Evolutionary conservation across 805 yeast genomes (phyloP).

Genomic region (Teunomyces lycoperdinae): DNA sequence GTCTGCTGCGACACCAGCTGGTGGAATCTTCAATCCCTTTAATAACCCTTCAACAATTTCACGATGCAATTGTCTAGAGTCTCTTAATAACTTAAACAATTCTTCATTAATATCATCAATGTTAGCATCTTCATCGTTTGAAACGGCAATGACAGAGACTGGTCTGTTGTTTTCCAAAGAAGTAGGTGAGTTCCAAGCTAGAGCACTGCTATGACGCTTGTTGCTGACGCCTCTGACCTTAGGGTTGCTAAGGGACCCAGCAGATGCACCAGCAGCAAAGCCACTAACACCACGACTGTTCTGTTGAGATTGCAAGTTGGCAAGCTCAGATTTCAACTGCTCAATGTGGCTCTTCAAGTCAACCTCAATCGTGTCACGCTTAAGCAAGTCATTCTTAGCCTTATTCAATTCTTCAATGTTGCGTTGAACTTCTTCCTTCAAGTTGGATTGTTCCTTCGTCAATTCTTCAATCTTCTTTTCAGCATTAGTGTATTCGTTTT

Average conservation of each 20-base stretch:
- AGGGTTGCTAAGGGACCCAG: constrained; percentile 18
- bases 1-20: constrained; percentile 79
- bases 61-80: constrained; percentile 67
- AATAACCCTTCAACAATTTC: constrained; percentile 86
- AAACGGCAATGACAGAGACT: constrained; percentile 59
- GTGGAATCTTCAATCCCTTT: constrained; percentile 81
- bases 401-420: constrained; percentile 60
- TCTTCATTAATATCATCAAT: constrained; percentile 74
- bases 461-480: constrained; percentile 58
- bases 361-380: constrained; percentile 61
- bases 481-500: constrained; percentile 56
- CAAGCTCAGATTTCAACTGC: constrained; percentile 51
- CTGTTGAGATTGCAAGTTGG: constrained; percentile 40
- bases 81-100: constrained; percentile 65
- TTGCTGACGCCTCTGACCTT: constrained; percentile 32
- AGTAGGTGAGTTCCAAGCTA: constrained; percentile 32
- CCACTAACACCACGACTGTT: constrained; percentile 18
- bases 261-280: constrained; percentile 28
- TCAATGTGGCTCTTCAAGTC: constrained; percentile 63
- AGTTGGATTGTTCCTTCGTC: constrained; percentile 55
- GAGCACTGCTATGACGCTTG: constrained; percentile 41
- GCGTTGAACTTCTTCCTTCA: constrained; percentile 60
- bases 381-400: constrained; percentile 57
- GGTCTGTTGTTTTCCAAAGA: constrained; percentile 50
- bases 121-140: constrained; percentile 50